Percentiles rank a stretch among this genome's conserved stretches.
phyloP scores from a whole-genome alignment of 768 basidiomycete genomes.

The Mycena haematopus region DNA sequence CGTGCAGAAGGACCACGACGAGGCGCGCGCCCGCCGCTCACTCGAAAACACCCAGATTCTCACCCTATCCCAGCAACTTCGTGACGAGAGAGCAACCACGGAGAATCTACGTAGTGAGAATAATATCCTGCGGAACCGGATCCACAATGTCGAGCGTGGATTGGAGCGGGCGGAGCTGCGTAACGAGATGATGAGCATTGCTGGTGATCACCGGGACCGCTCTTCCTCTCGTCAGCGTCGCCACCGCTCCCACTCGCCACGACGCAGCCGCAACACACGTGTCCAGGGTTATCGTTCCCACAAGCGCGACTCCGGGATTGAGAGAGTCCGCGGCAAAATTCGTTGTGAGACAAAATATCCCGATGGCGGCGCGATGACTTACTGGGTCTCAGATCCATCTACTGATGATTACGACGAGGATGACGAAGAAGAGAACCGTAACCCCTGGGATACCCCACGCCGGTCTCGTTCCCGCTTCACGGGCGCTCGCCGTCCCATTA shows the following conservation, averaged over 20 bases:
- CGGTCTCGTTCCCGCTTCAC: neutral
- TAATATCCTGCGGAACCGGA: conserved; percentile 12
- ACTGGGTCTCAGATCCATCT: conserved; percentile 10
- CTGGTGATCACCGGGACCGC: conserved; percentile 4
- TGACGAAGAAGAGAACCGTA: neutral
- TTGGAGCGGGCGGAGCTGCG: conserved; percentile 28
- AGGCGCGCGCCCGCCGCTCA: conserved; percentile 2
- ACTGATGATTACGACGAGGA: neutral
- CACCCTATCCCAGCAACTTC: conserved; percentile 15
- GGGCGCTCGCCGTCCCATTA: neutral
- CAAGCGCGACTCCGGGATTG: conserved; percentile 3
- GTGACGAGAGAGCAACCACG: conserved; percentile 5
- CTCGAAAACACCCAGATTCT: conserved; percentile 13
- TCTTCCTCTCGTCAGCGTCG: neutral
- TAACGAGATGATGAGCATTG: conserved; percentile 9
- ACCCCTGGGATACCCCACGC: neutral
- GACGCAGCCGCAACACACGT: neutral
- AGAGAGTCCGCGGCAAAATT: conserved; percentile 12
- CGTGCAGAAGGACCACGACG: neutral
- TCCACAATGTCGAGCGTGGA: conserved; percentile 20
- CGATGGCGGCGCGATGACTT: conserved; percentile 8
- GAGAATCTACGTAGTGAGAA: conserved; percentile 25
- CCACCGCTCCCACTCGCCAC: neutral
- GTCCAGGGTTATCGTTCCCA: conserved; percentile 7
- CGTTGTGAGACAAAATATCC: conserved; percentile 15